Conservation (phyloP, 1,284 basidiomycete species). For the Naganishia sp. region DNA sequence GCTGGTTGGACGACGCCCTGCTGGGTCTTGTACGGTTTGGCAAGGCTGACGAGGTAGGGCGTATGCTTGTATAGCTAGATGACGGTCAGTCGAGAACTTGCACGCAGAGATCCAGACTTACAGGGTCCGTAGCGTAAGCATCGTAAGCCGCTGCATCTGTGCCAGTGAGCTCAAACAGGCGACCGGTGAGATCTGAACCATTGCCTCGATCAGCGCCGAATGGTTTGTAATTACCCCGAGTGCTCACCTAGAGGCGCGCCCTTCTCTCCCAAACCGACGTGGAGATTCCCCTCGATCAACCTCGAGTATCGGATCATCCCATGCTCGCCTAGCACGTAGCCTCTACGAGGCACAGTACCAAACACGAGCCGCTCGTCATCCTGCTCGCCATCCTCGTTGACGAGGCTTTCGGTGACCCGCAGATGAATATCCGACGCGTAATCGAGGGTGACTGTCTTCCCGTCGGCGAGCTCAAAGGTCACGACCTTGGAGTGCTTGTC, state of each 20-base stretch:
- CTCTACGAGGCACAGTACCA: slow-evolving; percentile 49
- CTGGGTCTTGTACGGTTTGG: slow-evolving; percentile 36
- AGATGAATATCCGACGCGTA: slow-evolving; percentile 38
- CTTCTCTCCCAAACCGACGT: slow-evolving; percentile 55
- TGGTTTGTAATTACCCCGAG: background rate
- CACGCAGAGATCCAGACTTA: slow-evolving; percentile 2
- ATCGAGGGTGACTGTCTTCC: slow-evolving; percentile 40
- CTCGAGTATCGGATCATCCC: slow-evolving; percentile 43
- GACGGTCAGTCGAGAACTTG: background rate
- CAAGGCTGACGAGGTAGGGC: slow-evolving; percentile 52
- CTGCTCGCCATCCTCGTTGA: slow-evolving; percentile 39
- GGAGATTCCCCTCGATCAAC: slow-evolving; percentile 36
- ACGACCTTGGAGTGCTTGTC: slow-evolving; percentile 33
- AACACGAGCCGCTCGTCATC: slow-evolving; percentile 41
- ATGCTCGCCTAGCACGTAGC: slow-evolving; percentile 51
- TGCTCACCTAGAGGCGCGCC: slow-evolving; percentile 48
- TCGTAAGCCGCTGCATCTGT: slow-evolving; percentile 55
- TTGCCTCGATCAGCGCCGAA: background rate
- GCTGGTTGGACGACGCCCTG: slow-evolving; percentile 37
- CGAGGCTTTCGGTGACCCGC: slow-evolving; percentile 39
- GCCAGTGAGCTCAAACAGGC: slow-evolving; percentile 48
- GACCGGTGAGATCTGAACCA: slow-evolving; percentile 44
- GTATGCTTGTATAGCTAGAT: slow-evolving; percentile 55
- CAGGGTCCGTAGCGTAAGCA: slow-evolving; percentile 52
- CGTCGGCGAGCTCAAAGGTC: slow-evolving; percentile 36